Conservation (phyloP, 768 basidiomycete species). For the Lyophyllum semitale region DNA sequence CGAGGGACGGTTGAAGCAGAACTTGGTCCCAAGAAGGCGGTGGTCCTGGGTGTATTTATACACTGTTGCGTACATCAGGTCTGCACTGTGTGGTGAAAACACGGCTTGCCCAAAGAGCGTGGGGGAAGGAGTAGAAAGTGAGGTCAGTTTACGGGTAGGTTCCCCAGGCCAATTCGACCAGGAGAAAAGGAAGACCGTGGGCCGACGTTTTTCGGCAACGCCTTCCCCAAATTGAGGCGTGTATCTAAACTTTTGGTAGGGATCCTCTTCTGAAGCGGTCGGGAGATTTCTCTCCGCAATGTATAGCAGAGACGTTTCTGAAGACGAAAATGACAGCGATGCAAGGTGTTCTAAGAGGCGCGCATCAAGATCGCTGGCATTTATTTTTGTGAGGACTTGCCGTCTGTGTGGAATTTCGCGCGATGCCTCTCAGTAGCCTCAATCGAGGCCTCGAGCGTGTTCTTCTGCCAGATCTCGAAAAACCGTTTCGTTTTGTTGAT, state of each 20-base stretch:
- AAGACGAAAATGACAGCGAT: conserved; percentile 54
- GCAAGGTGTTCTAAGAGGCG: conserved; percentile 49
- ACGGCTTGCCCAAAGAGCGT: conserved; percentile 57
- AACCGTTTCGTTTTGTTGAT: conserved; percentile 51
- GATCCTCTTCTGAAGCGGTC: conserved; percentile 27
- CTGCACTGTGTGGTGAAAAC: conserved; percentile 44
- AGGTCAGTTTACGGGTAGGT: conserved; percentile 1
- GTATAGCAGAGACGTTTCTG: conserved; percentile 56
- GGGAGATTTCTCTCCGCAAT: conserved; percentile 54
- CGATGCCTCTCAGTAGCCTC: conserved; percentile 63
- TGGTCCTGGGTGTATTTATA: conserved; percentile 61
- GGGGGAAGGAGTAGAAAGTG: conserved; percentile 16
- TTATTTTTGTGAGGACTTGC: too few relatives aligned
- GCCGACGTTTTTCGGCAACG: conserved; percentile 50
- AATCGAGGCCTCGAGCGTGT: conserved; percentile 42
- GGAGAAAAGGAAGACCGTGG: conserved; percentile 54
- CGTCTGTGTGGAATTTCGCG: conserved; percentile 64
- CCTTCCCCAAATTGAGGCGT: conserved; percentile 66
- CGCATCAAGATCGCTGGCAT: background rate
- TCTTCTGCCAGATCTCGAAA: conserved; percentile 60
- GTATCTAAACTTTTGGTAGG: conserved; percentile 52
- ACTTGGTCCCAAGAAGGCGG: conserved; percentile 57
- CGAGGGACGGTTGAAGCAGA: conserved; percentile 60
- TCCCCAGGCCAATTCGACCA: conserved; percentile 34
- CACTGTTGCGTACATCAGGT: conserved; percentile 57